These are phyloP conservation scores for Aspergillus aculeatus DNA, from an alignment of 2,329 filamentous ascomycete species.

Conservation along the genomic window DNA sequence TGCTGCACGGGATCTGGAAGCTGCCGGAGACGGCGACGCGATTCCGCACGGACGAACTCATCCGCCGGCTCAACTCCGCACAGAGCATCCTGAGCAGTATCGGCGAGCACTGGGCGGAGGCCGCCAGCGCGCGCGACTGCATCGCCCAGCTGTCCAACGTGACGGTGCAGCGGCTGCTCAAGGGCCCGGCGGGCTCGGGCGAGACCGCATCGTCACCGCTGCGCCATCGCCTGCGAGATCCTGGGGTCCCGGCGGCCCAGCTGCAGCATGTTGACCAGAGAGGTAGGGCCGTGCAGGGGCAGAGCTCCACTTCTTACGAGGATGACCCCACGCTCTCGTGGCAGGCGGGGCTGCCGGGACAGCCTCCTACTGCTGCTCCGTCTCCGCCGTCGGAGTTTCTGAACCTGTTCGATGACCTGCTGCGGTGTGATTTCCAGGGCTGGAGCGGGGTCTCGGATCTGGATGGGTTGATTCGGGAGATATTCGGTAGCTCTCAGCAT, in stretches of 20 bases:
- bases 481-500: slow-evolving; percentile 18
- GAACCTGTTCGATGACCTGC: slow-evolving; percentile 24
- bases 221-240: background rate
- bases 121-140: slow-evolving; percentile 34
- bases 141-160: slow-evolving; percentile 30
- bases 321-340: background rate
- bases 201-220: background rate
- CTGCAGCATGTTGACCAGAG: background rate
- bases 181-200: background rate
- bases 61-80: slow-evolving; percentile 43
- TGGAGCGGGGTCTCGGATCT: slow-evolving; percentile 28
- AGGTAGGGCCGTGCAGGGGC: background rate
- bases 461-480: slow-evolving; percentile 31
- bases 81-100: slow-evolving; percentile 52
- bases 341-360: background rate
- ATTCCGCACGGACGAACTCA: slow-evolving; percentile 42
- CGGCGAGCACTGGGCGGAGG: slow-evolving; percentile 54
- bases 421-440: slow-evolving; percentile 25
- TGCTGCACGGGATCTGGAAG: slow-evolving; percentile 53
- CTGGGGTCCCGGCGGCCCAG: background rate
- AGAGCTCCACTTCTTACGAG: background rate
- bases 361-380: too few relatives aligned
- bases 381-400: background rate
- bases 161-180: slow-evolving; percentile 27
- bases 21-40: slow-evolving; percentile 43